phyloP scores from a whole-genome alignment of 257 asterid genomes.

The Solanum megistacrolobum region DNA sequence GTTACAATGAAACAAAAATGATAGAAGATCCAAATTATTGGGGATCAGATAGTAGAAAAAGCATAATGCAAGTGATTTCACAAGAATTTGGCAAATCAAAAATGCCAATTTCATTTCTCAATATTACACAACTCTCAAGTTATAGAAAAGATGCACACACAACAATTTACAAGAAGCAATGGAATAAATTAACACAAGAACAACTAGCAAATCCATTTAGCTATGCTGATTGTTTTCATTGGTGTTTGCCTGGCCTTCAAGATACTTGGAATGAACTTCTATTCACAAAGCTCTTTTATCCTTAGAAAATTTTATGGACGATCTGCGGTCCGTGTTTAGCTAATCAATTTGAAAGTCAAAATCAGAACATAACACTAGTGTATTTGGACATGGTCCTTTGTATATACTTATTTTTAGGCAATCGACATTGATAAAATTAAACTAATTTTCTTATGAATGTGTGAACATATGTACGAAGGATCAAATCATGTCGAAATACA shows the following conservation, averaged over 20 bases:
- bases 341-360: not conserved
- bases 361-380: not conserved
- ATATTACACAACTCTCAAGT: conserved; percentile 55
- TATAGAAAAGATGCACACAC: conserved; percentile 72
- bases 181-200: conserved; percentile 27
- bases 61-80: not conserved
- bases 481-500: not conserved
- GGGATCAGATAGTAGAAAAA: conserved; percentile 2
- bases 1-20: not conserved
- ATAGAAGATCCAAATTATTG: not conserved
- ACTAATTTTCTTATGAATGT: not conserved
- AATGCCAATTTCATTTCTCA: conserved; percentile 46
- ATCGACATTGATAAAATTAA: not conserved
- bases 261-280: not conserved
- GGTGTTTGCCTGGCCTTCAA: conserved; percentile 54
- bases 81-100: conserved; percentile 16
- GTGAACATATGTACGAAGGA: not conserved
- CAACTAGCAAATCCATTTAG: conserved; percentile 38
- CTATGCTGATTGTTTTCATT: conserved; percentile 76
- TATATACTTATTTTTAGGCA: not conserved
- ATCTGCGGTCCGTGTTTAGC: not conserved
- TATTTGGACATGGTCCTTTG: not conserved
- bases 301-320: not conserved
- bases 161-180: conserved; percentile 47
- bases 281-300: not conserved